Base-by-base conservation (phyloP, 2,329 filamentous ascomycete species). In the Pseudofabraea citricarpa region DNA sequence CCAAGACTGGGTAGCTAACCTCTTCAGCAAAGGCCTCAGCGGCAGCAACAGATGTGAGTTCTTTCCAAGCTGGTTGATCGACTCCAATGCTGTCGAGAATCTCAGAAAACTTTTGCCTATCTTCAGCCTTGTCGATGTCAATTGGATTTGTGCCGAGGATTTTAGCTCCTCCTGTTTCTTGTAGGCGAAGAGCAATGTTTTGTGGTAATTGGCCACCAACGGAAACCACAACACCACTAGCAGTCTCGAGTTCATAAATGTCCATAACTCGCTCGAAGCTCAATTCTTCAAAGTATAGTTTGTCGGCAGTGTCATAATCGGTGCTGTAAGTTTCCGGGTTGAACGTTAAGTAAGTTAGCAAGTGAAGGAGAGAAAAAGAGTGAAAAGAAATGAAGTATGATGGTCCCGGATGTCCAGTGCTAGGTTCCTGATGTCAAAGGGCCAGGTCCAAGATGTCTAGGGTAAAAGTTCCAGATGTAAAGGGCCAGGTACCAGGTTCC, bases 181-280 rank as follows among this genome's bases (percentile, higher is more conserved):
- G 91, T 4, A 98, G 80, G 55, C 88, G 86, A 37, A 97, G 83
- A 4, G 93, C 93, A 61, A 97, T 96, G 72, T 97, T 97, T 70
- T 98, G 93, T 3, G 93, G 90, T 47, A 97, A 79, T 69, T 98
- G 93, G 33, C 93, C 93, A 61, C 93, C 93, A 9, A 97, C 90
- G 46, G 90, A 96, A 6, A 97, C 91, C 4, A 97, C 90, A 20
- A 97, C 89, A 56, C 90, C 91, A 42, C 75, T 81, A 6, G 90
- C 83, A 46, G 73, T 73, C 68, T 97, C 93, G 13, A 97, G 78
- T 66, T 97, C 93, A 64, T 96, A 96, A 53, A 97, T 97, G 65
- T 98, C 93, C 89, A 97, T 95, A 8, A 97, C 91, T 62, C 91
- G 85, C 71, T 97, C 93, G 64, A 96, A 97, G 66, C 85, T 93